Evolutionary conservation across 31 red algal species (phyloP), one percentile per base, ranked within the genome.

Genomic region (Porphyra umbilicalis): DNA sequence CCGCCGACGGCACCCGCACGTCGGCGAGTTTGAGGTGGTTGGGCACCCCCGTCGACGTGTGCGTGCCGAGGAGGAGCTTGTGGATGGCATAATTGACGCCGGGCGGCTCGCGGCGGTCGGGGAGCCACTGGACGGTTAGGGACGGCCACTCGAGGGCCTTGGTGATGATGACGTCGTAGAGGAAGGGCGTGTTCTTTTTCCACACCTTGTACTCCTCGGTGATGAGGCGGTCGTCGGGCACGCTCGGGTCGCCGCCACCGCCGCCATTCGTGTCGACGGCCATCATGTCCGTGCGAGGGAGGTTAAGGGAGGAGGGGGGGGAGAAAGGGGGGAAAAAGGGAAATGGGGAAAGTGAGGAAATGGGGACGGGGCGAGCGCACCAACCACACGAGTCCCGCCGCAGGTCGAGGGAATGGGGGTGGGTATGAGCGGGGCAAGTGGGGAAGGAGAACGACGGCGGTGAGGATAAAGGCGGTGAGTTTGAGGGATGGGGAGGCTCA

Each of bases 181-280:
- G 82, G 79, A 96, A 99, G n/a, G 97, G 97, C 39, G 97, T 99
- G 83, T 99, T 99, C 85, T 99, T 99, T 84, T 96, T 95, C 97
- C 97, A 99, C 44, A 99, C 93, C 84, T 95, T 96, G 90, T 99
- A 99, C 78, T 99, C 97, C 75, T 95, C 97, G 77, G 93, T 88
- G 83, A 97, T 90, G n/a, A 97, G 82, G 15, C 86, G 87, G 36
- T 94, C 92, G 15, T 90, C 80, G 1, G 57, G 29, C 31, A 31
- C 34, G 32, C 31, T 38, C n/a, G 38, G 30, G 6, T 82, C 86
- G 57, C 25, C 57, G 44, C 44, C 13, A 29, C 30, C 57, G 25
- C 25, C 57, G 44, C 44, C 13, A 29, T 71, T 29, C 6, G 57
- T 29, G 57, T 71, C 57, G 2, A 29, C 25, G 14, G 13, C 57